These are phyloP conservation scores for Brettanomyces naardenensis DNA, from an alignment of 805 yeast genomes.

Conservation along the genomic window DNA sequence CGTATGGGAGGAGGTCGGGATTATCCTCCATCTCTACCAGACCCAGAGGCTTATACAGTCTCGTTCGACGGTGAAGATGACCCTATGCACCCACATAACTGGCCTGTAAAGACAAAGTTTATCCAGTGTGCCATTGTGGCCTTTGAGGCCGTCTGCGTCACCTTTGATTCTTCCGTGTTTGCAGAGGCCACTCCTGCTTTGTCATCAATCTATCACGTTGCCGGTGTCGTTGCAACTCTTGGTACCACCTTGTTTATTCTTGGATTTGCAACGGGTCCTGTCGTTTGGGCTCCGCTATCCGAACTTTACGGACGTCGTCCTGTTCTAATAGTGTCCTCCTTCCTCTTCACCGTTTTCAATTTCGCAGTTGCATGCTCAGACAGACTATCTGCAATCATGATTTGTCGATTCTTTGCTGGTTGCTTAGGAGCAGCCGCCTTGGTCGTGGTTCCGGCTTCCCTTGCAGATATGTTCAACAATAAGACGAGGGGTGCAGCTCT, in stretches of 20 bases:
- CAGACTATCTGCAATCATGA: conserved; percentile 67
- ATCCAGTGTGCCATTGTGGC: no score
- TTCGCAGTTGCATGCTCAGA: conserved; percentile 76
- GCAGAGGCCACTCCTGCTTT: no score
- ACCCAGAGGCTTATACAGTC: conserved; percentile 23
- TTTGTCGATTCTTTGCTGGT: conserved; percentile 77
- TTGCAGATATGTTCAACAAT: conserved; percentile 73
- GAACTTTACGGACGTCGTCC: conserved; percentile 64
- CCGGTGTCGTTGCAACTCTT: no score
- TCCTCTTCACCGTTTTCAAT: conserved; percentile 51
- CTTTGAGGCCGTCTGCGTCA: no score
- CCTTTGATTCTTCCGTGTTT: no score
- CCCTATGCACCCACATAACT: no score
- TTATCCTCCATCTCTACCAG: conserved; percentile 56
- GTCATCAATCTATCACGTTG: no score
- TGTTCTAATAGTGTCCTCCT: conserved; percentile 47
- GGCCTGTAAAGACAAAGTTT: no score
- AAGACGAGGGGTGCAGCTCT: conserved; percentile 68
- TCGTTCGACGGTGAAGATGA: no score
- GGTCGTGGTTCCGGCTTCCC: conserved; percentile 79
- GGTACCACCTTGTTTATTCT: conserved; percentile 78
- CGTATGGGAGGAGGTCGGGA: conserved; percentile 62
- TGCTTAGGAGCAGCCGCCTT: conserved; percentile 78
- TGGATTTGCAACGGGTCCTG: conserved; percentile 91
- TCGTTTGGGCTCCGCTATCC: conserved; percentile 85